These are phyloP conservation scores for Globisporangium viniferum DNA, from an alignment of 352 stramenopile species.

Conservation along the genomic window DNA sequence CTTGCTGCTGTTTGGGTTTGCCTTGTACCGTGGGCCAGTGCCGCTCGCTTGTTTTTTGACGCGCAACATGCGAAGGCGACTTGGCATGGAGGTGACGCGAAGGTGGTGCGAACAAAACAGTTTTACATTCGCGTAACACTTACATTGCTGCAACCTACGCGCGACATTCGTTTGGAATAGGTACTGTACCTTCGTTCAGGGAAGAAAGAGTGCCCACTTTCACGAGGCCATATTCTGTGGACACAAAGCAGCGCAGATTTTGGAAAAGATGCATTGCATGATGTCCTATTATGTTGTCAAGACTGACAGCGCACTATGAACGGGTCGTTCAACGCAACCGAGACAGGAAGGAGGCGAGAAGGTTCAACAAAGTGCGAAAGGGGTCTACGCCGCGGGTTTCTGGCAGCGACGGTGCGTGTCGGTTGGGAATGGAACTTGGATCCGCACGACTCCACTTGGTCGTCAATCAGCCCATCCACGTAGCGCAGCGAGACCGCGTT, in stretches of 20 bases:
- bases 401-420: background rate
- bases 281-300: background rate
- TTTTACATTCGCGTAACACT: slow-evolving; percentile 1
- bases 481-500: background rate
- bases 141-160: background rate
- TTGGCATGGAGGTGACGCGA: background rate
- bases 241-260: background rate
- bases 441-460: background rate
- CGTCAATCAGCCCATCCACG: background rate
- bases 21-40: background rate
- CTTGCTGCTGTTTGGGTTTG: background rate
- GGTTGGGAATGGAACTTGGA: background rate
- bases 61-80: slow-evolving; percentile 1
- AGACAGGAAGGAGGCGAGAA: too few species aligned
- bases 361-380: too few species aligned
- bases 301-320: background rate
- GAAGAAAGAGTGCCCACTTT: background rate
- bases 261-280: background rate
- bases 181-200: background rate
- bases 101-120: background rate
- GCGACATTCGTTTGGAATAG: background rate
- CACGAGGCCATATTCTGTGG: background rate
- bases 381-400: background rate
- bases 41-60: slow-evolving; percentile 2
- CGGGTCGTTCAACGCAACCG: background rate